Percentiles rank a stretch among this genome's conserved stretches.
These are phyloP conservation scores for Diutina mesorugosa DNA, from an alignment of 1,139 yeast genomes.

Conservation along the genomic window DNA sequence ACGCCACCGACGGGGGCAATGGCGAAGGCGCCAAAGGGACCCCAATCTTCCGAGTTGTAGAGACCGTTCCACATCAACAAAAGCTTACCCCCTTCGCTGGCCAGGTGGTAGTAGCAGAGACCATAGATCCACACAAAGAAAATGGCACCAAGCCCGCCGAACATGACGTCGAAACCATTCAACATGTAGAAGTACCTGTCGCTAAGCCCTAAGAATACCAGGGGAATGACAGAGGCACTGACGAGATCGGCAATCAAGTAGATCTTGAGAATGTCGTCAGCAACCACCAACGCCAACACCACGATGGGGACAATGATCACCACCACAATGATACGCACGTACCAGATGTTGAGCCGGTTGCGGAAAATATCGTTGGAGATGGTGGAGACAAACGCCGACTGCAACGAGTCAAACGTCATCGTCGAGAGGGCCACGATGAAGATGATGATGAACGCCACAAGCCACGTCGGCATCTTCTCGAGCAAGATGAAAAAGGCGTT, in stretches of 20 bases:
- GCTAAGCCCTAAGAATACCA: conserved; percentile 69
- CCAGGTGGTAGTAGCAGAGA: conserved; percentile 57
- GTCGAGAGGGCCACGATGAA: conserved; percentile 67
- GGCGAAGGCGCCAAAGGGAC: conserved; percentile 88
- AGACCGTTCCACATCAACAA: conserved; percentile 68
- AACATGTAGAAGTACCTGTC: conserved; percentile 49
- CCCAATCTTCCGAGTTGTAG: conserved; percentile 74
- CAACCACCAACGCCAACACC: conserved; percentile 70
- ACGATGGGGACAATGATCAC: conserved; percentile 73
- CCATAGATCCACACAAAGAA: conserved; percentile 77
- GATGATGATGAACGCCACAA: conserved; percentile 69
- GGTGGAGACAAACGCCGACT: conserved; percentile 80
- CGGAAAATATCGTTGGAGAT: conserved; percentile 83
- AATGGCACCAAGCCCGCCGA: conserved; percentile 76
- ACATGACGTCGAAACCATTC: conserved; percentile 71
- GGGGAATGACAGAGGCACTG: conserved; percentile 77
- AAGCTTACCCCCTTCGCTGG: conserved; percentile 68
- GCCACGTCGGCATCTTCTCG: conserved; percentile 74
- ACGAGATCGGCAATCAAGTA: conserved; percentile 85
- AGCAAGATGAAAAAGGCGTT: conserved; percentile 62
- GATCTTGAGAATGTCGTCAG: conserved; percentile 73
- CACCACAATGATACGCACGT: conserved; percentile 62
- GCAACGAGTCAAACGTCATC: conserved; percentile 81
- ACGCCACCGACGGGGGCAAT: conserved; percentile 82
- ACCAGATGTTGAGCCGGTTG: conserved; percentile 55